Conservation (phyloP, 441 rosid genomes). For the Euphorbia neoarborescens region DNA sequence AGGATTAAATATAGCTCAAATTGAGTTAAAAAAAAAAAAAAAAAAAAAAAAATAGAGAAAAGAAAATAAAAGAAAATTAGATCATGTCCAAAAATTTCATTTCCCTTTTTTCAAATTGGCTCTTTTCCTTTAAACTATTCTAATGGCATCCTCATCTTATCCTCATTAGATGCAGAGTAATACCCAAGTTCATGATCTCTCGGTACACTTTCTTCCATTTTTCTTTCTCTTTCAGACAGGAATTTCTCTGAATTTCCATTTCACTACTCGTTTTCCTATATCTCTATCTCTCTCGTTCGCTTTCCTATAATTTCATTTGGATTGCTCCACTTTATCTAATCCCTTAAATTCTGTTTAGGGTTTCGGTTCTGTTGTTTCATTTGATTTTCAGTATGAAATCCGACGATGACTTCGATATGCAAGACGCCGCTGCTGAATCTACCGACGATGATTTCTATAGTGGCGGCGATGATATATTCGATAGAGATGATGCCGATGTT, state of each 20-base stretch:
- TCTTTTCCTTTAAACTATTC: too few relatives aligned
- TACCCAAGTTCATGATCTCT: too few relatives aligned
- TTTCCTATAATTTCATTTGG: background rate
- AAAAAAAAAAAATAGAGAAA: too few relatives aligned
- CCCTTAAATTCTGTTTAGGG: conserved; percentile 14
- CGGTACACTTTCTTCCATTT: background rate
- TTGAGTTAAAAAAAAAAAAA: too few relatives aligned
- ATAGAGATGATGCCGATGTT: conserved; percentile 46
- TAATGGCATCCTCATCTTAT: too few relatives aligned
- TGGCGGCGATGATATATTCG: conserved; percentile 54
- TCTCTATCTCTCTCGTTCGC: background rate
- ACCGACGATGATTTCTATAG: conserved; percentile 76
- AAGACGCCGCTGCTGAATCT: conserved; percentile 41
- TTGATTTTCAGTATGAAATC: conserved; percentile 33
- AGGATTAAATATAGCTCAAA: too few relatives aligned
- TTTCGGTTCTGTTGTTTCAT: background rate
- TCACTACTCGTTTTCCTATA: conserved; percentile 17
- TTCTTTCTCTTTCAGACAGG: background rate
- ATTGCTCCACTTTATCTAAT: background rate
- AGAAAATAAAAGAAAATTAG: too few relatives aligned
- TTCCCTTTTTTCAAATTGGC: too few relatives aligned
- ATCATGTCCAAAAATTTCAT: too few relatives aligned
- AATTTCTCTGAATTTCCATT: conserved; percentile 4
- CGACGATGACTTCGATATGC: conserved; percentile 54
- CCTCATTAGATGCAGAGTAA: too few relatives aligned